These are phyloP conservation scores for Acarospora socialis DNA, from an alignment of 2,329 filamentous ascomycete species.

Conservation along the genomic window DNA sequence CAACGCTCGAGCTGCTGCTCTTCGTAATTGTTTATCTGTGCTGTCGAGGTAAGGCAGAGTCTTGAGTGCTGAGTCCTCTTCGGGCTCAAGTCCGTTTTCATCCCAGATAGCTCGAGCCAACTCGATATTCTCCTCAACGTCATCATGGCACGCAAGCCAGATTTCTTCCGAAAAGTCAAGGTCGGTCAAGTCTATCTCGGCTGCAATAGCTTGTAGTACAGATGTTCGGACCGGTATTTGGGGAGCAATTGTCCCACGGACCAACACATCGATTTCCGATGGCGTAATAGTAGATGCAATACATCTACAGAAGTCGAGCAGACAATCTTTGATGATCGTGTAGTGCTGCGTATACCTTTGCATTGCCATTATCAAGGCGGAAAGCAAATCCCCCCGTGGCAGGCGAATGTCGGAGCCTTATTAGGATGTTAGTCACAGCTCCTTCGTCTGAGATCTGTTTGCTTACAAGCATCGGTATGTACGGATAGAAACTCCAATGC, in stretches of 20 bases:
- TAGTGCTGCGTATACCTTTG: slow-evolving; percentile 85
- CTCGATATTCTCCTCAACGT: slow-evolving; percentile 72
- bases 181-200: slow-evolving; percentile 84
- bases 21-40: slow-evolving; percentile 65
- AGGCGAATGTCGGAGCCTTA: slow-evolving; percentile 53
- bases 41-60: slow-evolving; percentile 69
- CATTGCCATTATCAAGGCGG: slow-evolving; percentile 65
- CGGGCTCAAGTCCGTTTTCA: slow-evolving; percentile 67
- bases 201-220: slow-evolving; percentile 75
- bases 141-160: slow-evolving; percentile 86
- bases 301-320: slow-evolving; percentile 72
- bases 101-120: slow-evolving; percentile 86
- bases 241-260: slow-evolving; percentile 63
- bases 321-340: slow-evolving; percentile 84
- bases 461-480: slow-evolving; percentile 62
- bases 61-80: slow-evolving; percentile 47
- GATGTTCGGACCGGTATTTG: slow-evolving; percentile 69
- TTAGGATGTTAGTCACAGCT: no score
- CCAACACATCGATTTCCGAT: slow-evolving; percentile 60
- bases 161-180: slow-evolving; percentile 76
- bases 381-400: slow-evolving; percentile 60
- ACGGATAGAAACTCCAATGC: slow-evolving; percentile 79
- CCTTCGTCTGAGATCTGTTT: slow-evolving; percentile 7
- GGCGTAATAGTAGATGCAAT: slow-evolving; percentile 66
- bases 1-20: slow-evolving; percentile 68